Base-by-base conservation (phyloP, 768 basidiomycete genomes). In the Leccinum ochraceum region DNA sequence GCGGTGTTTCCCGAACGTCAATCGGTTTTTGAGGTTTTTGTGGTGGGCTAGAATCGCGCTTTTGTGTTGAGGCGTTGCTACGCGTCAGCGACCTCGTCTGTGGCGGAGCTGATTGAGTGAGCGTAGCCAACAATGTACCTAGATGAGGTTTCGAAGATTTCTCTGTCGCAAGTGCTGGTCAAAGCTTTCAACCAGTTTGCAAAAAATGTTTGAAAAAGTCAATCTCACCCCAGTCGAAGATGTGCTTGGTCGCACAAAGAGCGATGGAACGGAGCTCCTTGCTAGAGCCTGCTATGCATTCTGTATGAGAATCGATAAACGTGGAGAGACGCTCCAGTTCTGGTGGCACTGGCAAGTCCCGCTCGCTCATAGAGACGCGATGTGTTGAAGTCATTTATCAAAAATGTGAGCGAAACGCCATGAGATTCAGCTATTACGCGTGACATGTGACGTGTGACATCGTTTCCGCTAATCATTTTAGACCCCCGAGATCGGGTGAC, bases 191-290 rank as follows among this genome's bases (percentile, higher is more conserved):
- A 49, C 32, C 42, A 57, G 34, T 17, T 36, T 61, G 39, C 63
- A 28, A 52, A 17, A 39, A 37, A 37, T 55, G 46, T 17, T 63
- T 36, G 30, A 55, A 54, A 24, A 61, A 46, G 58, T 22, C 24
- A 10, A 39, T 71, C 86, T 63, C 71, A 92, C 91, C 88, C 54
- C 87, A 75, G 72, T 93, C 89, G 65, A 92, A 94, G 14, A 91
- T 73, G 68, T 82, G 84, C 76, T 92, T 90, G 22, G 87, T 75
- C n/a, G 90, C 89, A 56, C 77, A 71, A 28, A 94, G 76, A 17
- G 90, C 86, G 54, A 84, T 81, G 56, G 74, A 69, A 48, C 81
- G 81, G 30, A 91, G 78, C 46, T 82, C 81, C 51, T 74, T 65
- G 70, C 76, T 84, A 50, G 86, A 84, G 10, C 73, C 68, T n/a